Evolutionary conservation across 352 stramenopile genomes (phyloP), one percentile per base, ranked within the genome.

Genomic region (Sclerospora graminicola): DNA sequence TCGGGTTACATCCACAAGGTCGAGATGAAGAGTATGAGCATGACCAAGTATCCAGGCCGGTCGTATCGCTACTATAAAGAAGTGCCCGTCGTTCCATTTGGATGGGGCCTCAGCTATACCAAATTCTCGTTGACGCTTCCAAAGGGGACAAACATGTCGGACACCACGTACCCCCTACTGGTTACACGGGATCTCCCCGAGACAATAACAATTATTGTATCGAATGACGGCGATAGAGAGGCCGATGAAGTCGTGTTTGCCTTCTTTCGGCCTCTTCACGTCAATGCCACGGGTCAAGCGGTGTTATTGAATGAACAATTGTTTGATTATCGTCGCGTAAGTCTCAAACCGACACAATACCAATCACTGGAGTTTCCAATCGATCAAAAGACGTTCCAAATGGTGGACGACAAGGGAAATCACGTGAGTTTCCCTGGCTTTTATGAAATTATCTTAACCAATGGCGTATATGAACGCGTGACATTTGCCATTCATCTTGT

Each of bases 61-160:
- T 94, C 84, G n/a, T 95, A 97, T 52, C 67, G 84, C 2, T 97
- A 96, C 54, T 96, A 82, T 66, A 90, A 82, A 43, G 84, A 88
- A 36, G 57, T 84, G 5, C 74, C 82, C 0, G 78, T 97, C 24
- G 92, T 94, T 35, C 71, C 82, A 6, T 97, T 97, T 49, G 89
- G 88, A 6, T 88, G 72, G 48, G 89, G 89, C 2, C 65, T 96
- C 27, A 93, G 76, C 40, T 97, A 97, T 67, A 94, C 88, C 2
- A n/a, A n/a, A n/a, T n/a, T n/a, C n/a, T n/a, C n/a, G n/a, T n/a
- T n/a, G n/a, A n/a, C n/a, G n/a, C n/a, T n/a, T n/a, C n/a, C n/a
- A n/a, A n/a, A n/a, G n/a, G n/a, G n/a, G 31, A 50, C 6, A 52
- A 9, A 18, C n/a, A 41, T 11, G 21, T 19, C 33, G 20, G 37